Evolutionary conservation across 495 filamentous ascomycete species (phyloP).

Genomic region (Xylona heveae): DNA sequence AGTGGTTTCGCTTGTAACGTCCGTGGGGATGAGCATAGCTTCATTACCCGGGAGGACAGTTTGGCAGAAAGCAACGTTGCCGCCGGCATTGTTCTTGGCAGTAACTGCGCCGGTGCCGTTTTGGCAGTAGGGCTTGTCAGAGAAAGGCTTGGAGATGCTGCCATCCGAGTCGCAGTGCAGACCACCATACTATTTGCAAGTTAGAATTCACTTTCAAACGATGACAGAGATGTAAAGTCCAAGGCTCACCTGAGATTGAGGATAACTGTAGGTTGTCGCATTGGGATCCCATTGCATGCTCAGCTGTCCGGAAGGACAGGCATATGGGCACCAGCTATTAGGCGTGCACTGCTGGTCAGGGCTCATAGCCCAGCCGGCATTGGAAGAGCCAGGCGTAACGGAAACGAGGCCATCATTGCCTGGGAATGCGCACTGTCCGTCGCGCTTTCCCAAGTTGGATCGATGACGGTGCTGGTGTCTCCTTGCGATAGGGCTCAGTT

Average conservation of each 20-base stretch:
- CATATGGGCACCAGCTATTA: conserved; percentile 56
- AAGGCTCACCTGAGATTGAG: conserved; percentile 48
- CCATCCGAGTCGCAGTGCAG: conserved; percentile 52
- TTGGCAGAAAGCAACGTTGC: conserved; percentile 54
- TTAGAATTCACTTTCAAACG: conserved; percentile 10
- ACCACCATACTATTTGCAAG: conserved; percentile 40
- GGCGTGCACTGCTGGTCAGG: conserved; percentile 50
- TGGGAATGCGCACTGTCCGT: conserved; percentile 43
- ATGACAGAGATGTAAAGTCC: background rate
- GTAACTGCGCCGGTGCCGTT: conserved; percentile 43
- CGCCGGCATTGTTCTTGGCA: conserved; percentile 38
- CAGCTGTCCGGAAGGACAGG: conserved; percentile 54
- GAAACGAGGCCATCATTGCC: conserved; percentile 42
- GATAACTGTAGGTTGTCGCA: conserved; percentile 43
- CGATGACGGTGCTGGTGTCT: background rate
- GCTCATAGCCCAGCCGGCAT: conserved; percentile 70
- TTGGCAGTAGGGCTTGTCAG: conserved; percentile 45
- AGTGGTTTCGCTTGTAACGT: conserved; percentile 27
- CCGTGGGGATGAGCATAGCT: conserved; percentile 67
- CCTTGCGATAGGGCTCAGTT: conserved; percentile 1
- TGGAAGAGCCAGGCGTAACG: conserved; percentile 38
- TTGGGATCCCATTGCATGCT: conserved; percentile 63
- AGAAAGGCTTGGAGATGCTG: conserved; percentile 49
- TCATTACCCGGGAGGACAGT: conserved; percentile 75
- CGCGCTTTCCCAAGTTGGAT: conserved; percentile 16